phyloP scores from a whole-genome alignment of 2,329 filamentous ascomycete species.

The Penicillium sp. region DNA sequence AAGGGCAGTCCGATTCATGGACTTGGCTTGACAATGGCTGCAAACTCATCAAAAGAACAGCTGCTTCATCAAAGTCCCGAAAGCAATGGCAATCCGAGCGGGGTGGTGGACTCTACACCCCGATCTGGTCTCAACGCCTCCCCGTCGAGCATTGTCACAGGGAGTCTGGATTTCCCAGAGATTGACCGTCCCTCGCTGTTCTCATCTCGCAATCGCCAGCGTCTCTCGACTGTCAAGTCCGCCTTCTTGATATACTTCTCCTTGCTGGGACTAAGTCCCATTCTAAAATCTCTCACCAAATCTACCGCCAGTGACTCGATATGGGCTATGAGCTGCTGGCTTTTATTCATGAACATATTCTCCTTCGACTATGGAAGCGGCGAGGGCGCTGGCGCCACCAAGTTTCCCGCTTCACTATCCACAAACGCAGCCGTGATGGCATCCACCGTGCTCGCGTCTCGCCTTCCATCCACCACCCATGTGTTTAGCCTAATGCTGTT shows the following conservation, averaged over 20 bases:
- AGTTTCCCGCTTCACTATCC: conserved; percentile 69
- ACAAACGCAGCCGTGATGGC: conserved; percentile 98
- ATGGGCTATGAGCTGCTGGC: conserved; percentile 94
- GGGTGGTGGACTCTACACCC: conserved; percentile 44
- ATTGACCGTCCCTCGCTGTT: conserved; percentile 39
- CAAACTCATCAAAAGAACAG: conserved; percentile 38
- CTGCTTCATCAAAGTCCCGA: conserved; percentile 33
- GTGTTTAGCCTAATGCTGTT: conserved; percentile 96
- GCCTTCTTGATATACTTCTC: conserved; percentile 92
- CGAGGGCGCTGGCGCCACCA: conserved; percentile 47
- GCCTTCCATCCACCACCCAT: conserved; percentile 85
- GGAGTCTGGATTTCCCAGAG: conserved; percentile 31
- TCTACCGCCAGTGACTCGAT: conserved; percentile 94
- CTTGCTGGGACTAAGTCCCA: conserved; percentile 87
- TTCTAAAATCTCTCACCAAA: conserved; percentile 92
- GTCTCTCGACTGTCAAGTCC: conserved; percentile 84
- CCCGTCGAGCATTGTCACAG: conserved; percentile 21
- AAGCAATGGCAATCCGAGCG: conserved; percentile 52
- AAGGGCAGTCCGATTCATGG: conserved; percentile 43
- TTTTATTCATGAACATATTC: conserved; percentile 93
- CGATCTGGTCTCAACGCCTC: conserved; percentile 23
- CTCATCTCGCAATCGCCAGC: conserved; percentile 63
- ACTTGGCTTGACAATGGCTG: conserved; percentile 48
- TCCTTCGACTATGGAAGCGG: conserved; percentile 92
- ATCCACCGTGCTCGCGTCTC: conserved; percentile 87